phyloP scores from a whole-genome alignment of 2,329 filamentous ascomycete species.

The Aureobasidium sp. region DNA sequence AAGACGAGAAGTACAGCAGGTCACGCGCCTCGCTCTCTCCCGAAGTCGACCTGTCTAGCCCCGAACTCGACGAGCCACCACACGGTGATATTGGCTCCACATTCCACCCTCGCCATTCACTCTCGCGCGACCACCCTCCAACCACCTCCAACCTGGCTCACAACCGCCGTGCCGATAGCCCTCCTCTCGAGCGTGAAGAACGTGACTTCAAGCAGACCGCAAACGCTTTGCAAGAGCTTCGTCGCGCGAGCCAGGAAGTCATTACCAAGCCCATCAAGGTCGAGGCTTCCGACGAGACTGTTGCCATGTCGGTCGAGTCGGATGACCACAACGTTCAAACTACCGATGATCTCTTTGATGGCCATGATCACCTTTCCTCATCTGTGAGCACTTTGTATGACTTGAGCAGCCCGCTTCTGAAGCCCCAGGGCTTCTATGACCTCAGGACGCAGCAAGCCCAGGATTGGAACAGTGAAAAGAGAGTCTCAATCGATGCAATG shows the following conservation, averaged over 20 bases:
- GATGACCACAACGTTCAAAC: conserved; percentile 45
- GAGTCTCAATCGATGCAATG: conserved; percentile 18
- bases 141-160: conserved; percentile 42
- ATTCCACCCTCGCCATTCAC: conserved; percentile 45
- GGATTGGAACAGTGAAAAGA: conserved; percentile 6
- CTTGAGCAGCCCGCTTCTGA: conserved; percentile 42
- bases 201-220: conserved; percentile 96
- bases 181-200: conserved; percentile 88
- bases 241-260: conserved; percentile 33
- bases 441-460: conserved; percentile 6
- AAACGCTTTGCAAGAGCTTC: conserved; percentile 61
- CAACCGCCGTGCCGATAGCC: conserved; percentile 68
- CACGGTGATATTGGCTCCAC: conserved; percentile 52
- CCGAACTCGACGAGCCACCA: conserved; percentile 65
- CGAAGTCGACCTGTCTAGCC: conserved; percentile 82
- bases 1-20: conserved; percentile 53
- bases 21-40: conserved; percentile 76
- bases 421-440: conserved; percentile 24
- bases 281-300: conserved; percentile 26
- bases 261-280: conserved; percentile 24
- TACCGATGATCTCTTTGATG: conserved; percentile 43
- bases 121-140: conserved; percentile 33
- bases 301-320: conserved; percentile 34
- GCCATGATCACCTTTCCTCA: conserved; percentile 41
- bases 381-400: conserved; percentile 34